Evolutionary conservation across 305 asterid species (phyloP).

Genomic region (Caryopteris hybrid): DNA sequence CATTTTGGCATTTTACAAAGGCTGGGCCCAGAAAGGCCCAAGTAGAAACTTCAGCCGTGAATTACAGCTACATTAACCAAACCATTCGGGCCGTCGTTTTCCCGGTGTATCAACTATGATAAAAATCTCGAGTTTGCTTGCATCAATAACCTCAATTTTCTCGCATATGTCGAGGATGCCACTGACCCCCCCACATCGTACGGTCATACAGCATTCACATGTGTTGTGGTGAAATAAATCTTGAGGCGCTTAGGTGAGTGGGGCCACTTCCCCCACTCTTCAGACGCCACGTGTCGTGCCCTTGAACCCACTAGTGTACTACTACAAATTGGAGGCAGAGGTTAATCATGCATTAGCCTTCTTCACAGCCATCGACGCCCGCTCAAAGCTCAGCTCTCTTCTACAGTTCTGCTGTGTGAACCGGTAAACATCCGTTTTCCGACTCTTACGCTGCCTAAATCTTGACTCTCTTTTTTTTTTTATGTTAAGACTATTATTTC

Average conservation of each 20-base stretch:
- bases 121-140: background rate
- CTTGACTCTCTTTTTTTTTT: background rate
- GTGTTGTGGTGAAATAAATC: slow-evolving; percentile 1
- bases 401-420: background rate
- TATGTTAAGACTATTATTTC: too few relatives aligned
- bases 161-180: slow-evolving; percentile 20
- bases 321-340: slow-evolving; percentile 4
- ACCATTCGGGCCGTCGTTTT: background rate
- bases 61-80: background rate
- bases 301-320: background rate
- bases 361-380: background rate
- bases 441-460: background rate
- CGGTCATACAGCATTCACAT: background rate
- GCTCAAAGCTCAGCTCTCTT: background rate
- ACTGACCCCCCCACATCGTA: background rate
- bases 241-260: background rate
- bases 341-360: background rate
- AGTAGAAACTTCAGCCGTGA: slow-evolving; percentile 7
- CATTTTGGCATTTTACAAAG: background rate
- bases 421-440: slow-evolving; percentile 2
- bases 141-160: slow-evolving; percentile 4
- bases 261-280: slow-evolving; percentile 3
- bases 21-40: background rate
- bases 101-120: background rate
- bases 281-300: slow-evolving; percentile 14